These are phyloP conservation scores for Pseudogymnoascus sp. DNA, from an alignment of 2,329 filamentous ascomycete genomes.

Conservation along the genomic window DNA sequence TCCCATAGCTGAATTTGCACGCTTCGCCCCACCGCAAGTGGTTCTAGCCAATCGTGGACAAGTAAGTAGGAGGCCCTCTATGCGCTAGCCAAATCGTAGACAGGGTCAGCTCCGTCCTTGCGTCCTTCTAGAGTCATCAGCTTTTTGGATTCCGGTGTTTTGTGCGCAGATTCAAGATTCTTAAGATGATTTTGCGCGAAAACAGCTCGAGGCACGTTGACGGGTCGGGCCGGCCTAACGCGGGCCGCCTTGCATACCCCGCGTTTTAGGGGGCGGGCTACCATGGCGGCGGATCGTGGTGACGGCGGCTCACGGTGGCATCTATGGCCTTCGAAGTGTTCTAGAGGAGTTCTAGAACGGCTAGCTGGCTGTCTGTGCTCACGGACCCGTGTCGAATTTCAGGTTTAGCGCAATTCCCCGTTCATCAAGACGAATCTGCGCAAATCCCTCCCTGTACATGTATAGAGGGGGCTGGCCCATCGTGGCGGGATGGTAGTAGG, in stretches of 20 bases:
- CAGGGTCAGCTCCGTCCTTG: neutral
- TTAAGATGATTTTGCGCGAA: neutral
- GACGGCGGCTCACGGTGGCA: neutral
- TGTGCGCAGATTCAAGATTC: neutral
- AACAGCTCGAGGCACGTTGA: neutral
- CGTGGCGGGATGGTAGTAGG: no score
- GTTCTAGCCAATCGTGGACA: neutral
- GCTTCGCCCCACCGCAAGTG: no score
- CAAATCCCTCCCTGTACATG: neutral
- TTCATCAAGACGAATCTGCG: neutral
- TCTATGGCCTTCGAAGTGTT: no score
- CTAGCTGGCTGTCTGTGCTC: no score
- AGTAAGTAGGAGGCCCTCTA: no score
- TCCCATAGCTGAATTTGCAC: no score
- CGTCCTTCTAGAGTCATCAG: neutral
- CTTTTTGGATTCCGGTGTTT: neutral
- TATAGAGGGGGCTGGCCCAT: no score
- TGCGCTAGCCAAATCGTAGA: neutral
- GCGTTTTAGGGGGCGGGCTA: no score
- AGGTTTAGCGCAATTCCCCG: neutral
- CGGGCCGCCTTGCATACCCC: neutral
- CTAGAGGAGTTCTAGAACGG: no score
- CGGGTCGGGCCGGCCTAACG: neutral
- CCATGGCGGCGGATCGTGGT: neutral
- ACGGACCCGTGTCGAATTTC: no score